These are phyloP conservation scores for Aspergillus funiculosus DNA, from an alignment of 495 filamentous ascomycete genomes.

Conservation along the genomic window DNA sequence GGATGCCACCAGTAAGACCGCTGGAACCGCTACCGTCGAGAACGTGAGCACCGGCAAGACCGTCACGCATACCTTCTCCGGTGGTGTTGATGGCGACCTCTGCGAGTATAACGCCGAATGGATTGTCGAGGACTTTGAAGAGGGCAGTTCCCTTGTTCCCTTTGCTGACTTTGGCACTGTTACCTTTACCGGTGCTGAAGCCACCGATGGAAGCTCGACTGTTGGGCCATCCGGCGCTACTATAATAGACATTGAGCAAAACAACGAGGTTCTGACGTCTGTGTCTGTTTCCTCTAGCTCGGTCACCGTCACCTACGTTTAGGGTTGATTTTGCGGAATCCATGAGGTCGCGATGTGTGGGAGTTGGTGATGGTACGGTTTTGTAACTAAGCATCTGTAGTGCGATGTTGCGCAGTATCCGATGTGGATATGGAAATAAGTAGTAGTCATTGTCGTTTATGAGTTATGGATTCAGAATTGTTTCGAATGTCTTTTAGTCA, in stretches of 20 bases:
- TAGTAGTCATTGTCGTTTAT: too few relatives aligned
- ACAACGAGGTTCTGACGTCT: constrained; percentile 36
- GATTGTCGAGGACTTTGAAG: constrained; percentile 56
- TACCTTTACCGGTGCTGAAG: constrained; percentile 38
- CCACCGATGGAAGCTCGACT: constrained; percentile 20
- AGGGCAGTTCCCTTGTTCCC: constrained; percentile 36
- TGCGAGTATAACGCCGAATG: constrained; percentile 49
- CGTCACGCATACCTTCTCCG: constrained; percentile 44
- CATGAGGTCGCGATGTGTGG: too few relatives aligned
- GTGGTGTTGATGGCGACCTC: constrained; percentile 16
- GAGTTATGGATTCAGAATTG: too few relatives aligned
- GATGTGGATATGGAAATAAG: too few relatives aligned
- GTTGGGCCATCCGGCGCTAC: constrained; percentile 35
- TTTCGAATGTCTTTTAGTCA: too few relatives aligned
- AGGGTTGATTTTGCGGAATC: too few relatives aligned
- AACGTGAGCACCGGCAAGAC: constrained; percentile 46
- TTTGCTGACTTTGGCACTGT: constrained; percentile 52
- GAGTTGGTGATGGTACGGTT: too few relatives aligned
- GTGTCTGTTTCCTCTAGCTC: constrained; percentile 31
- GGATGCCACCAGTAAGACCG: constrained; percentile 34
- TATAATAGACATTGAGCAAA: constrained; percentile 47
- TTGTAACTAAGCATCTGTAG: too few relatives aligned
- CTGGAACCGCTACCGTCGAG: constrained; percentile 45
- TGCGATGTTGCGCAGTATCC: too few relatives aligned
- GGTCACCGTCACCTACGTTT: constrained; percentile 26